Percentiles rank a stretch among this genome's conserved stretches.
phyloP scores from a whole-genome alignment of 2,329 filamentous ascomycete species.

The Phialocephala subalpina region DNA sequence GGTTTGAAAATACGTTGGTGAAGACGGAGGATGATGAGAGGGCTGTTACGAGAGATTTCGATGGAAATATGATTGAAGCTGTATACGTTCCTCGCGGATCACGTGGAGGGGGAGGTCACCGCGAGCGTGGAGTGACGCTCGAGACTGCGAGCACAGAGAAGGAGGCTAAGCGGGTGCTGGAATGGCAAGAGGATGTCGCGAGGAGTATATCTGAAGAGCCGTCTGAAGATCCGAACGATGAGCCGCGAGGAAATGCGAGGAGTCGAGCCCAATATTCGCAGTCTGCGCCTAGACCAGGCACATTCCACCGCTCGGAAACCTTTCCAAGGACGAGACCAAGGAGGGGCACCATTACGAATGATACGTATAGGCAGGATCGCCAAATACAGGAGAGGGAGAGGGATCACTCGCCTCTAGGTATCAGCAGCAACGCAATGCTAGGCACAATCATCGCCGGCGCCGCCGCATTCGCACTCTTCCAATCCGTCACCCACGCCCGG shows the following conservation, averaged over 20 bases:
- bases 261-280: background rate
- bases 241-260: background rate
- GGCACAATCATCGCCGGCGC: slow-evolving; percentile 82
- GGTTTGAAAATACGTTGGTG: slow-evolving; percentile 19
- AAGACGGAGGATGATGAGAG: slow-evolving; percentile 25
- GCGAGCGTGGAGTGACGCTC: slow-evolving; percentile 18
- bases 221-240: background rate
- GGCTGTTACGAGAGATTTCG: slow-evolving; percentile 74
- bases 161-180: slow-evolving; percentile 49
- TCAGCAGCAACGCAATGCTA: slow-evolving; percentile 70
- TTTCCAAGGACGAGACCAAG: slow-evolving; percentile 12
- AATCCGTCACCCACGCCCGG: slow-evolving; percentile 74
- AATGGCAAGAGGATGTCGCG: slow-evolving; percentile 52
- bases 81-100: slow-evolving; percentile 50
- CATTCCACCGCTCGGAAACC: background rate
- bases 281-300: slow-evolving; percentile 1
- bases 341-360: slow-evolving; percentile 6
- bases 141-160: slow-evolving; percentile 40
- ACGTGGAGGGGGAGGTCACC: background rate
- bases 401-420: slow-evolving; percentile 39
- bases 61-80: slow-evolving; percentile 86
- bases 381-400: background rate
- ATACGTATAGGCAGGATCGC: background rate
- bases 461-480: slow-evolving; percentile 79
- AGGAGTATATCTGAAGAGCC: slow-evolving; percentile 31